These are phyloP conservation scores for Thymus mandschuricus DNA, from an alignment of 257 asterid genomes.

Conservation along the genomic window DNA sequence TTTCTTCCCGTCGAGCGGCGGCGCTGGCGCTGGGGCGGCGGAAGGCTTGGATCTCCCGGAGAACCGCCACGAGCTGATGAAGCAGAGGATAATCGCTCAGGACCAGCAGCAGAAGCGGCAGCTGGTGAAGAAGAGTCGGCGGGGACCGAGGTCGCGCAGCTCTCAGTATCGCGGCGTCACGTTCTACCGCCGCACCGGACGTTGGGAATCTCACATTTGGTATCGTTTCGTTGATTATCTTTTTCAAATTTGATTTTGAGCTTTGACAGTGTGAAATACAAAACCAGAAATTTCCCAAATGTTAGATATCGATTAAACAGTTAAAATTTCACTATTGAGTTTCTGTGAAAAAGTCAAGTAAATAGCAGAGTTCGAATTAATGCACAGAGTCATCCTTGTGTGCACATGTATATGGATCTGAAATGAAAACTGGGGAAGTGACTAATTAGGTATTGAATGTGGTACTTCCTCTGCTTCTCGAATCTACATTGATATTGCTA, in stretches of 20 bases:
- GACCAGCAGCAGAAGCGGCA: slow-evolving; percentile 51
- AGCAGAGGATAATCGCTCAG: slow-evolving; percentile 48
- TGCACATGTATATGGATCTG: slow-evolving; percentile 27
- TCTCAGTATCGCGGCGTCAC: slow-evolving; percentile 99
- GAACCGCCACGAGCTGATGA: slow-evolving; percentile 44
- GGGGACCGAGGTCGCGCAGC: slow-evolving; percentile 98
- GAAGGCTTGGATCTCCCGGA: slow-evolving; percentile 57
- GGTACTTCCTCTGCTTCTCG: slow-evolving; percentile 14
- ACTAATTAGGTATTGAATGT: slow-evolving; percentile 8
- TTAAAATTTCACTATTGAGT: slow-evolving; percentile 6
- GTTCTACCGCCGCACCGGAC: slow-evolving; percentile 92
- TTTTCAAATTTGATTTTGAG: background rate
- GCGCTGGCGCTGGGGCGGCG: slow-evolving; percentile 11
- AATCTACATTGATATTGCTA: slow-evolving; percentile 1
- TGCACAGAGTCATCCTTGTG: background rate
- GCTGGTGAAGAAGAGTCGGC: slow-evolving; percentile 80
- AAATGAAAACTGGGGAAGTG: slow-evolving; percentile 24
- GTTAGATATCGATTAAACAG: background rate
- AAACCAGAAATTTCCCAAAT: slow-evolving; percentile 3
- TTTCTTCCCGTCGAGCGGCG: slow-evolving; percentile 55
- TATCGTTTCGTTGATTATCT: slow-evolving; percentile 28
- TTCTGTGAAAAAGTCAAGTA: background rate
- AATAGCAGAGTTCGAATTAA: slow-evolving; percentile 10
- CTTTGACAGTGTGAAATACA: slow-evolving; percentile 1
- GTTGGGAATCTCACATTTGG: slow-evolving; percentile 99